Evolutionary conservation across 2,329 filamentous ascomycete species (phyloP).

Genomic region (Raffaelea arxii): DNA sequence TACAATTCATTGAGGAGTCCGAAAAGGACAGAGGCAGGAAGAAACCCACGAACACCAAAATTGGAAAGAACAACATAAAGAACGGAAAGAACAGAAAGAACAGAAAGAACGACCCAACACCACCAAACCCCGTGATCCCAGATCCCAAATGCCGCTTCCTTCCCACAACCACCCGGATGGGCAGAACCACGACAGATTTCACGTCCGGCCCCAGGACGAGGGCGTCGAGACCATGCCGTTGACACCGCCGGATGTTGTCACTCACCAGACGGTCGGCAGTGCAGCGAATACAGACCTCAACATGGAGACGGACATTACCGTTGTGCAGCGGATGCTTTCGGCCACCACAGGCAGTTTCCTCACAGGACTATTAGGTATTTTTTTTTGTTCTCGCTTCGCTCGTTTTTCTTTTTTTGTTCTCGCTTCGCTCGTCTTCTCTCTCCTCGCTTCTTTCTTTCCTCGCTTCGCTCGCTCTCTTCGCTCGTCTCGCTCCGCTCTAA

Average conservation of each 20-base stretch:
- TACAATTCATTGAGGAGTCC: too few species aligned
- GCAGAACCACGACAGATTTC: constrained; percentile 29
- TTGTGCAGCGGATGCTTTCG: constrained; percentile 87
- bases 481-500: too few species aligned
- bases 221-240: constrained; percentile 18
- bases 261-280: constrained; percentile 14
- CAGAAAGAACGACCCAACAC: too few species aligned
- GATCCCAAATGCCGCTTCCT: background rate
- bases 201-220: constrained; percentile 20
- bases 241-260: constrained; percentile 23
- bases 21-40: too few species aligned
- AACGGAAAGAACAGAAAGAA: too few species aligned
- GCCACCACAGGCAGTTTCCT: constrained; percentile 84
- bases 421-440: background rate
- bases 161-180: constrained; percentile 15
- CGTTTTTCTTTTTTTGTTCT: background rate
- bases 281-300: constrained; percentile 18
- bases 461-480: background rate
- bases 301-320: constrained; percentile 58
- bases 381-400: background rate
- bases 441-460: background rate
- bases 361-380: constrained; percentile 73
- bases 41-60: too few species aligned
- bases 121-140: too few species aligned
- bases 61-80: too few species aligned